Conservation (phyloP, 345 rosid species). For the Eucalyptus lansdowneana region DNA sequence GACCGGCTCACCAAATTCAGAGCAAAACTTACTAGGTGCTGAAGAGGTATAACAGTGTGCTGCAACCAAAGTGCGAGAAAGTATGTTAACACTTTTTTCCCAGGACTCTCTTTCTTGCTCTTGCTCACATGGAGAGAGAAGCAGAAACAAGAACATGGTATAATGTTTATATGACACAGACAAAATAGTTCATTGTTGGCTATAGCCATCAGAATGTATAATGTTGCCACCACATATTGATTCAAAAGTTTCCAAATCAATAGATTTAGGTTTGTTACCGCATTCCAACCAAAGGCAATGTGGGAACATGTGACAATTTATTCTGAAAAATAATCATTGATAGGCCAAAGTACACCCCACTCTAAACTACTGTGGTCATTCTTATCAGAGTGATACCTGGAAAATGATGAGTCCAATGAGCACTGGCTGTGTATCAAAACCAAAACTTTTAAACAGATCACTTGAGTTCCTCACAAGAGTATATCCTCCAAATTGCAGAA, state of each 20-base stretch:
- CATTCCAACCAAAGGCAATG: not conserved
- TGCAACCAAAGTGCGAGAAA: constrained; percentile 17
- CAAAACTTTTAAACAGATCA: constrained; percentile 93
- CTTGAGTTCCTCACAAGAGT: constrained; percentile 94
- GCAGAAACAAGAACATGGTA: not conserved
- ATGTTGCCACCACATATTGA: not conserved
- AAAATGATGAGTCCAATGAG: constrained; percentile 91
- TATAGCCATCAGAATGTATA: not conserved
- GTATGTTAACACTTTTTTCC: not conserved
- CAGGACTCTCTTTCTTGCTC: not conserved
- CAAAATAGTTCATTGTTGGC: not conserved
- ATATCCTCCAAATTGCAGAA: constrained; percentile 93
- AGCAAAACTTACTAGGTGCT: constrained; percentile 79
- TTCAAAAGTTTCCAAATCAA: not conserved
- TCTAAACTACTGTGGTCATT: not conserved
- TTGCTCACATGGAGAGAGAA: not conserved
- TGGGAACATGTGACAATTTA: not conserved
- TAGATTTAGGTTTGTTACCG: not conserved
- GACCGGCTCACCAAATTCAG: constrained; percentile 95
- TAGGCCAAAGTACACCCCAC: not conserved
- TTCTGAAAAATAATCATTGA: not conserved
- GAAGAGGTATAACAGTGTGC: constrained; percentile 91
- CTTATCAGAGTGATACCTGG: constrained; percentile 44
- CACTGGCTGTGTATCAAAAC: constrained; percentile 89
- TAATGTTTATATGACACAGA: not conserved